Base-by-base conservation (phyloP, 345 rosid genomes). In the Psidium friedrichsthalianum region DNA sequence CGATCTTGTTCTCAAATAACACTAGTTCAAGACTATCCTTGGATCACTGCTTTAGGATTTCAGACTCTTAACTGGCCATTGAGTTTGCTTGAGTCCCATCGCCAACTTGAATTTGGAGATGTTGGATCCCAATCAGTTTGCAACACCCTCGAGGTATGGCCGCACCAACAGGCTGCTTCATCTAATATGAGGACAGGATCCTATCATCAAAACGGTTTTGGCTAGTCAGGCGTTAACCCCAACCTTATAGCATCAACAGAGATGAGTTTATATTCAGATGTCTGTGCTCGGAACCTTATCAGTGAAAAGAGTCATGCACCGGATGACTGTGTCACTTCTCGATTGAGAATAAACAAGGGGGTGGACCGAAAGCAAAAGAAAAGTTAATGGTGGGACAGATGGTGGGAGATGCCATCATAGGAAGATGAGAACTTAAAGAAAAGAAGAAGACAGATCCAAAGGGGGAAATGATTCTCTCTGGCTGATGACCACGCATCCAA, bases 121-220 rank as follows among this genome's bases (percentile, higher is more conserved):
- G 83, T 82, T 69, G 90, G 84, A 78, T 86, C 87, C 82, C 85
- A 87, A 84, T 86, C 83, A n/a, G 81, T 86, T 74, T 82, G 87
- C 64, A 59, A 74, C 36, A 84, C 84, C 29, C 86, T 74, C 42
- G 82, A 87, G 52, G 21, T 83, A 44, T 81, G 85, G 85, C 36
- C 49, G 49, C 85, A 83, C 83, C 87, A 90, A 58, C 87, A 64
- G 76, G 58, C 85, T 86, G 29, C 87, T 27, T 84, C 88, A 64
- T 42, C 40, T 84, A 52, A 69, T 82, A 80, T 84, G 11, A 76
- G 84, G 89, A 55, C 69, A 78, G 57, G 57, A 40, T 84, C 85
- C 56, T 55, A 20, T 36, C 6, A 36, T 69, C 80, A 53, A 52
- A 52, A 13, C 53, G 59, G 59, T 16, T 55, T 82, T 82, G 55